Evolutionary conservation across 2,329 filamentous ascomycete genomes (phyloP).

Genomic region (Apiospora rasikravindrae): DNA sequence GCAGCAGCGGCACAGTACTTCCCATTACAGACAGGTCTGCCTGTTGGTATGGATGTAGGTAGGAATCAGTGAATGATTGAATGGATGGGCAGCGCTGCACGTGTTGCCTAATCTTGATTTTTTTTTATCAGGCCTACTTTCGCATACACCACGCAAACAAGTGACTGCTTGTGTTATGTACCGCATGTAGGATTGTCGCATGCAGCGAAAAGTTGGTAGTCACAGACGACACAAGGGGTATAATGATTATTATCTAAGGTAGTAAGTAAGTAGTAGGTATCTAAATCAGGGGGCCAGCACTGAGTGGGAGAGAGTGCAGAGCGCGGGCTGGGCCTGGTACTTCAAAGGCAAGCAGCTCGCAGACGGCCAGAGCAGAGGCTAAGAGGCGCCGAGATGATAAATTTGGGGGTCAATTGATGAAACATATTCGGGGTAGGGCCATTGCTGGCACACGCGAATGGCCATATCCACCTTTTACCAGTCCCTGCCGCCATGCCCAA

Average conservation of each 20-base stretch:
- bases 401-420: slow-evolving; percentile 18
- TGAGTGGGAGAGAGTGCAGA: neutral
- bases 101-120: neutral
- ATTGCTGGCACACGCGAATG: neutral
- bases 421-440: slow-evolving; percentile 15
- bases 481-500: slow-evolving; percentile 16
- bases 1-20: neutral
- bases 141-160: slow-evolving; percentile 4
- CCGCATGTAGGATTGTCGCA: slow-evolving; percentile 7
- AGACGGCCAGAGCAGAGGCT: neutral
- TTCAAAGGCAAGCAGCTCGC: neutral
- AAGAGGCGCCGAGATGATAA: slow-evolving; percentile 16
- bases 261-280: neutral
- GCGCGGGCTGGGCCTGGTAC: neutral
- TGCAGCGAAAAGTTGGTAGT: neutral
- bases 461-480: slow-evolving; percentile 7
- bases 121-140: neutral
- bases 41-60: neutral
- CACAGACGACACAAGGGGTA: slow-evolving; percentile 14
- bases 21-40: neutral
- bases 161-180: neutral
- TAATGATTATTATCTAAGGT: slow-evolving; percentile 7
- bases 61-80: neutral
- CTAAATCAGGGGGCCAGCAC: neutral
- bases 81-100: neutral